A percentile compares a stretch with the other conserved stretches of the same genome.
phyloP scores from a whole-genome alignment of 2,329 filamentous ascomycete genomes.

The Dothiorella sarmentorum region DNA sequence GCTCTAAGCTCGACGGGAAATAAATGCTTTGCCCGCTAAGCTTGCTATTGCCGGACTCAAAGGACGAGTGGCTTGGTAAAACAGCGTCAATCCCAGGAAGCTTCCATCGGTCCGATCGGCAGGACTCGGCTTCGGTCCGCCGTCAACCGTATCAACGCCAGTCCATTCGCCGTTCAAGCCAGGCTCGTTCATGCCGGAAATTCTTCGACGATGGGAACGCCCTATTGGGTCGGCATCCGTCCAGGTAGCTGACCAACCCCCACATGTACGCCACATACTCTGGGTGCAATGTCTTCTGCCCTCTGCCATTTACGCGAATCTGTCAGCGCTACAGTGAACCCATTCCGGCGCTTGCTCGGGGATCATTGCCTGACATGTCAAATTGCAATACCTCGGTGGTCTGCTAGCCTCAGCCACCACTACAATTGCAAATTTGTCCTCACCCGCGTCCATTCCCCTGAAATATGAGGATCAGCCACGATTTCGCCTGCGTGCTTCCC shows the following conservation, averaged over 20 bases:
- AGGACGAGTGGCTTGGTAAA: no score
- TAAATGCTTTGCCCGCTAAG: no score
- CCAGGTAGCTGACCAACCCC: neutral
- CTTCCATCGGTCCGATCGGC: neutral
- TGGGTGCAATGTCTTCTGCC: neutral
- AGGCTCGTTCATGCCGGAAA: neutral
- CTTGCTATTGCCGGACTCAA: no score
- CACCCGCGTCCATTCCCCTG: neutral
- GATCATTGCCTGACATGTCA: conserved; percentile 14
- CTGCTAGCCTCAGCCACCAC: conserved; percentile 10
- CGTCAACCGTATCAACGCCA: neutral
- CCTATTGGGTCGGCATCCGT: neutral
- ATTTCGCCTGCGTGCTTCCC: neutral
- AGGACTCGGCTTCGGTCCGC: neutral
- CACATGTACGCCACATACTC: neutral
- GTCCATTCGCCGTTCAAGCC: neutral
- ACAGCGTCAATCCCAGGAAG: no score
- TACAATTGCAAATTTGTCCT: neutral
- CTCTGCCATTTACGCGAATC: neutral
- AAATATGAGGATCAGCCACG: neutral
- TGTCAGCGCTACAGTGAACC: neutral
- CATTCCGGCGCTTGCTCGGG: neutral
- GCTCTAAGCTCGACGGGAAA: no score
- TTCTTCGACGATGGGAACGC: neutral
- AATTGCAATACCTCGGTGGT: conserved; percentile 10